Evolutionary conservation across 1,139 yeast species (phyloP).

Genomic region (Pichia sp.): DNA sequence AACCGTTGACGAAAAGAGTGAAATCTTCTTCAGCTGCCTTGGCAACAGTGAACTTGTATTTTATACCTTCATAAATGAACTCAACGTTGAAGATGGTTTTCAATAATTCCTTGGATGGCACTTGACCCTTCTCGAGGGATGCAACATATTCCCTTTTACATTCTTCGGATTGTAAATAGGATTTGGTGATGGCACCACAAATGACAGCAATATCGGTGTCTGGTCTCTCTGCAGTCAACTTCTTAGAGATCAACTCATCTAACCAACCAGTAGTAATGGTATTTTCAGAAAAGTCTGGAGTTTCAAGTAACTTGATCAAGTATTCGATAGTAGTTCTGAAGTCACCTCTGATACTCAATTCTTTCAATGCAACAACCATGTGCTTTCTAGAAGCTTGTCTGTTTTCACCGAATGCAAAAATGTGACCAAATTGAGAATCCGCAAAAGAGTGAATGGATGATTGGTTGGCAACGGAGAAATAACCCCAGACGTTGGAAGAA

Average conservation of each 20-base stretch:
- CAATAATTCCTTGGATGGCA: slow-evolving; percentile 71
- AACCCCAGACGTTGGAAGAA: slow-evolving; percentile 98
- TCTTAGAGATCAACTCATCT: slow-evolving; percentile 89
- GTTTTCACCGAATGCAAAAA: slow-evolving; percentile 97
- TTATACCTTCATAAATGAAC: slow-evolving; percentile 88
- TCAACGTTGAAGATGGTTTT: slow-evolving; percentile 89
- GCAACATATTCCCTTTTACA: slow-evolving; percentile 61
- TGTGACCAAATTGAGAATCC: slow-evolving; percentile 98
- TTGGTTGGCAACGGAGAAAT: slow-evolving; percentile 92
- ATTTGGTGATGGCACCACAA: slow-evolving; percentile 96
- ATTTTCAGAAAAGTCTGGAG: slow-evolving; percentile 93
- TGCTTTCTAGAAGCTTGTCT: slow-evolving; percentile 97
- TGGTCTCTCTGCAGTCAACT: slow-evolving; percentile 94
- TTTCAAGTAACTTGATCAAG: slow-evolving; percentile 86
- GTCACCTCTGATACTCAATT: slow-evolving; percentile 94
- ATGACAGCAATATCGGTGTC: slow-evolving; percentile 84
- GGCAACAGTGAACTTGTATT: slow-evolving; percentile 93
- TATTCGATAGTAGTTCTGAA: slow-evolving; percentile 97
- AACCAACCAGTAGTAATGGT: slow-evolving; percentile 99
- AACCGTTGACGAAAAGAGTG: slow-evolving; percentile 88
- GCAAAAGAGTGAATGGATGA: slow-evolving; percentile 97
- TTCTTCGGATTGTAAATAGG: slow-evolving; percentile 73
- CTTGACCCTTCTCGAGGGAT: slow-evolving; percentile 91
- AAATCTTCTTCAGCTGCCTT: slow-evolving; percentile 80
- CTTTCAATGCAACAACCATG: slow-evolving; percentile 97